Evolutionary conservation across 495 filamentous ascomycete species (phyloP).

Genomic region (Tuber aestivum): DNA sequence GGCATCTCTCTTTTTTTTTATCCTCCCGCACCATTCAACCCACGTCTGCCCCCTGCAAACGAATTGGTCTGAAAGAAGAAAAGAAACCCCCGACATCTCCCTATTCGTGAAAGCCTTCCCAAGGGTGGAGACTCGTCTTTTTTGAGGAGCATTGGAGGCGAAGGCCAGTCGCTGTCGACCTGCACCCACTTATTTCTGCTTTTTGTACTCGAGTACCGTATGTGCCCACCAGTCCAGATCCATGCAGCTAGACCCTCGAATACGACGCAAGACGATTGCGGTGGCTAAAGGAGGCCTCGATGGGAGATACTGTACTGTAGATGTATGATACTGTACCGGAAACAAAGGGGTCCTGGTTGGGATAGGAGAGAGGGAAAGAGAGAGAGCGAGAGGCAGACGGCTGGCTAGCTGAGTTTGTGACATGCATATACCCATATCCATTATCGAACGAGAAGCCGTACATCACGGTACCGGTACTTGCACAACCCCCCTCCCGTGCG

Average conservation of each 20-base stretch:
- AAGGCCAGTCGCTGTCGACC: not conserved
- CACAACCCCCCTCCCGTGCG: not conserved
- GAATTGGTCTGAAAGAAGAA: not conserved
- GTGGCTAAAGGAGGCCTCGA: not conserved
- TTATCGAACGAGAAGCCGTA: not conserved
- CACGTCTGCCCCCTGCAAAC: not conserved
- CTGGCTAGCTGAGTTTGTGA: conserved; percentile 2
- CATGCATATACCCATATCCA: not conserved
- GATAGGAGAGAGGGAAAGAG: not conserved
- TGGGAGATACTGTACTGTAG: not conserved
- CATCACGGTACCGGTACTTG: not conserved
- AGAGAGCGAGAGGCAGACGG: not conserved
- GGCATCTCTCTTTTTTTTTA: not conserved
- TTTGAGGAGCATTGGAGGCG: not conserved
- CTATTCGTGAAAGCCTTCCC: not conserved
- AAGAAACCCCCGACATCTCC: not conserved
- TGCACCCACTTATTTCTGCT: not conserved
- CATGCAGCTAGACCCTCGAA: not conserved
- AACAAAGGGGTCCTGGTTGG: not conserved
- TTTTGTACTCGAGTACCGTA: not conserved
- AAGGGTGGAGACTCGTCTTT: not conserved
- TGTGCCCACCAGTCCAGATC: not conserved
- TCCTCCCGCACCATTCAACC: not conserved
- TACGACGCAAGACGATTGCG: not conserved
- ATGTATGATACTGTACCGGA: not conserved